Evolutionary conservation across 2,329 filamentous ascomycete species (phyloP), one percentile per base, ranked within the genome.

Genomic region (Epichloe bromicola): DNA sequence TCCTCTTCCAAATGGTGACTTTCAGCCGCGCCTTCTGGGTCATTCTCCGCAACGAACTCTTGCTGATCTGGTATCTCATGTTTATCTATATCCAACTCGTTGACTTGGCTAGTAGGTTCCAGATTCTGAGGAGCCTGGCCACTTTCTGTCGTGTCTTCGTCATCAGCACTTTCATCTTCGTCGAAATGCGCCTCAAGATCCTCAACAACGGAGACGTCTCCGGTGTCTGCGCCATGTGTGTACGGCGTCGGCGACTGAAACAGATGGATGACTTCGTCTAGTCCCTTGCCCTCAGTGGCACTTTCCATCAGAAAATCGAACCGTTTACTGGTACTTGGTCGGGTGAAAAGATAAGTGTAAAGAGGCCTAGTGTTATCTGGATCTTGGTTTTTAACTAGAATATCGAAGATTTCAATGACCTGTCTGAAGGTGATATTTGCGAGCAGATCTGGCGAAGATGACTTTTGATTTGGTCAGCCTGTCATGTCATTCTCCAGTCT

Each of bases 321-420:
- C n/a, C 69, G 64, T 53, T 63, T 70, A 48, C 60, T 64, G 42
- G 65, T 60, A 46, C 65, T 70, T 5, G 69, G 63, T 44, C 67
- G 68, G 14, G 67, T 67, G 51, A 70, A 66, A 8, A 73, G 58
- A 53, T 69, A 71, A 3, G 68, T 70, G 46, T 71, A 72, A n/a
- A 73, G 56, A 1, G 63, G 62, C 15, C 68, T 65, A 11, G 62
- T 61, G 30, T 59, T 60, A 26, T 71, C 63, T 11, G 68, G 65
- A 45, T 72, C 67, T 54, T 72, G 67, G 43, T 73, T 73, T 50
- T 70, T 71, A 14, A 70, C 63, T 1, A 73, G 59, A 38, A 71
- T 58, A 20, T 71, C 67, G 50, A 71, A 70, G 3, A 73, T 62
- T 50, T 70, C 67, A 23, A 71, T 56, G n/a, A 73, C 61, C 49